A percentile compares a stretch with the other conserved stretches of the same genome.
phyloP scores from a whole-genome alignment of 768 basidiomycete species.

The Boletus sp. region DNA sequence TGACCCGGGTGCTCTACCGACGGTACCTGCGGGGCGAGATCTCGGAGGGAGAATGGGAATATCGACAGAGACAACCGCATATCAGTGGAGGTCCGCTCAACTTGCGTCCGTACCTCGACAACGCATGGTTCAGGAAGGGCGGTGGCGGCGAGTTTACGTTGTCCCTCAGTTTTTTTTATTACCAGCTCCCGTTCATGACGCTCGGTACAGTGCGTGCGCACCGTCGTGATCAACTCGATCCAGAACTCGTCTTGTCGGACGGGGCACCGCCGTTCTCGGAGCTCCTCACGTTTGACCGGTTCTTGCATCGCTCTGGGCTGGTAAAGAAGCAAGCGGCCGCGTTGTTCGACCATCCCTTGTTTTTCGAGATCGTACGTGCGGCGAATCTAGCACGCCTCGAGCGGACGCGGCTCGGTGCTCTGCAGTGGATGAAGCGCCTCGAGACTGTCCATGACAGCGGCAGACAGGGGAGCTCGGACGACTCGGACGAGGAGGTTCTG shows the following conservation, averaged over 20 bases:
- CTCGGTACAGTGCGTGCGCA: slow-evolving; percentile 16
- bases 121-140: slow-evolving; percentile 43
- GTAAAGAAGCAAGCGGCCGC: slow-evolving; percentile 37
- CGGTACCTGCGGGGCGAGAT: slow-evolving; percentile 51
- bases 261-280: slow-evolving; percentile 39
- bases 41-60: slow-evolving; percentile 50
- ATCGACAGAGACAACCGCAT: slow-evolving; percentile 49
- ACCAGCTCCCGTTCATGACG: slow-evolving; percentile 49
- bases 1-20: slow-evolving; percentile 50
- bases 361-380: slow-evolving; percentile 39
- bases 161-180: slow-evolving; percentile 44
- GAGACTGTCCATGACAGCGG: not conserved
- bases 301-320: slow-evolving; percentile 41
- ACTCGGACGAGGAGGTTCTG: slow-evolving; percentile 18
- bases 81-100: slow-evolving; percentile 49
- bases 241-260: not conserved
- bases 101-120: slow-evolving; percentile 47
- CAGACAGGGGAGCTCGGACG: not conserved
- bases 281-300: slow-evolving; percentile 44
- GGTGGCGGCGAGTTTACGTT: slow-evolving; percentile 42
- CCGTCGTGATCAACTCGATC: too few species aligned
- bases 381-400: slow-evolving; percentile 8
- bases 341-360: slow-evolving; percentile 43
- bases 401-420: slow-evolving; percentile 6
- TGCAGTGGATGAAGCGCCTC: slow-evolving; percentile 26